Conservation (phyloP, 2,329 filamentous ascomycete genomes). For the Epichloe uncinata region DNA sequence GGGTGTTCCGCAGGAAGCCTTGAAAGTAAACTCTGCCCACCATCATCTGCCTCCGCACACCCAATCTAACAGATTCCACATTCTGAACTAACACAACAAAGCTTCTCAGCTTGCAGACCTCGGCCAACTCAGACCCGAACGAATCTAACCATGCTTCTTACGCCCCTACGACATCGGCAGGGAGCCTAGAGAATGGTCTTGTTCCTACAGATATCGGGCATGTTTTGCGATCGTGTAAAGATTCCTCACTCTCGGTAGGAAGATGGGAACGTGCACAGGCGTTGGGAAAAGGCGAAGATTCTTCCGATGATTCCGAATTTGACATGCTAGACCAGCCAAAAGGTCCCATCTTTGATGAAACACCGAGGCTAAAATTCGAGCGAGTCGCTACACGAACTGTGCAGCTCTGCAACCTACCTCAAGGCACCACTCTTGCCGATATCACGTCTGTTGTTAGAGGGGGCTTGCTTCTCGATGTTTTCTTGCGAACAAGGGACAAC, state of each 20-base stretch:
- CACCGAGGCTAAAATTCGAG: slow-evolving; percentile 10
- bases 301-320: neutral
- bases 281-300: neutral
- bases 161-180: neutral
- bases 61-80: neutral
- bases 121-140: neutral
- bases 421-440: slow-evolving; percentile 50
- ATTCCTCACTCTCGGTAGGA: neutral
- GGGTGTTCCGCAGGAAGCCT: neutral
- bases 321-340: neutral
- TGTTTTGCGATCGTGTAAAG: neutral
- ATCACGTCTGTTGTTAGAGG: slow-evolving; percentile 53
- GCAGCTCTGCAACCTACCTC: slow-evolving; percentile 47
- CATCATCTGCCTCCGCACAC: neutral
- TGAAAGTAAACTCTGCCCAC: neutral
- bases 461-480: slow-evolving; percentile 60
- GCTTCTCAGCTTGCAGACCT: slow-evolving; percentile 1
- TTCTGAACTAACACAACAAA: neutral
- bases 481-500: slow-evolving; percentile 44
- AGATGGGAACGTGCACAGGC: neutral
- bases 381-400: slow-evolving; percentile 41
- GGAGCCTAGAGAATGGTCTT: neutral
- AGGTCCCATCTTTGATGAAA: neutral
- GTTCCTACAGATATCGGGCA: neutral
- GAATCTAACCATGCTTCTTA: neutral